Evolutionary conservation across 2,329 filamentous ascomycete species (phyloP).

Genomic region (Stagonosporopsis tanaceti): DNA sequence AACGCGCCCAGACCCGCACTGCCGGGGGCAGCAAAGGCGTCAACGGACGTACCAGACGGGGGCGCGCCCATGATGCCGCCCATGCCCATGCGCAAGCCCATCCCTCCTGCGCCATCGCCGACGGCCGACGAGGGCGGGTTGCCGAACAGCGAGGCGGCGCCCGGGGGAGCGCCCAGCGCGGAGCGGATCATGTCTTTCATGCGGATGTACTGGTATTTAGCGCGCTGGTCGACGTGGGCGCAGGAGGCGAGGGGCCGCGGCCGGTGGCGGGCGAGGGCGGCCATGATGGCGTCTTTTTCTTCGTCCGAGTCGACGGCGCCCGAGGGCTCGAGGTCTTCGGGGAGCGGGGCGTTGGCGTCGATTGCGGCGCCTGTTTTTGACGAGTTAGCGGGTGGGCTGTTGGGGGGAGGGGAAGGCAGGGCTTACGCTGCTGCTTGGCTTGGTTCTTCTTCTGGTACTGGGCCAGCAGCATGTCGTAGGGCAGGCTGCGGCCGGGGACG

Average conservation of each 20-base stretch:
- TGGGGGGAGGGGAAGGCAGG: background rate
- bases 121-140: conserved; percentile 18
- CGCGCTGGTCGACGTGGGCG: conserved; percentile 57
- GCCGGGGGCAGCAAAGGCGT: conserved; percentile 37
- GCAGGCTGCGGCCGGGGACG: conserved; percentile 84
- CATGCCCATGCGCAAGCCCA: background rate
- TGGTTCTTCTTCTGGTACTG: conserved; percentile 91
- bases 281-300: conserved; percentile 89
- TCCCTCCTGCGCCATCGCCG: too few species aligned
- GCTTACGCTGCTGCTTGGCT: conserved; percentile 92
- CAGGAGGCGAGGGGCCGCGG: conserved; percentile 80
- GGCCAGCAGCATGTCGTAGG: conserved; percentile 86
- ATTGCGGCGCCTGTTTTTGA: conserved; percentile 96
- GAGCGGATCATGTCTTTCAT: conserved; percentile 70
- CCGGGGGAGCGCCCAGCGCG: conserved; percentile 60
- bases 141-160: conserved; percentile 30
- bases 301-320: conserved; percentile 91
- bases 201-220: conserved; percentile 68
- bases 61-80: conserved; percentile 43
- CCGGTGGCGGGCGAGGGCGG: conserved; percentile 73
- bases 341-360: conserved; percentile 89
- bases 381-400: too few species aligned
- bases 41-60: conserved; percentile 38
- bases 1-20: conserved; percentile 40
- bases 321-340: conserved; percentile 78